Base-by-base conservation (phyloP, 495 filamentous ascomycete genomes). In the Hypoxylon lienhwacheense region DNA sequence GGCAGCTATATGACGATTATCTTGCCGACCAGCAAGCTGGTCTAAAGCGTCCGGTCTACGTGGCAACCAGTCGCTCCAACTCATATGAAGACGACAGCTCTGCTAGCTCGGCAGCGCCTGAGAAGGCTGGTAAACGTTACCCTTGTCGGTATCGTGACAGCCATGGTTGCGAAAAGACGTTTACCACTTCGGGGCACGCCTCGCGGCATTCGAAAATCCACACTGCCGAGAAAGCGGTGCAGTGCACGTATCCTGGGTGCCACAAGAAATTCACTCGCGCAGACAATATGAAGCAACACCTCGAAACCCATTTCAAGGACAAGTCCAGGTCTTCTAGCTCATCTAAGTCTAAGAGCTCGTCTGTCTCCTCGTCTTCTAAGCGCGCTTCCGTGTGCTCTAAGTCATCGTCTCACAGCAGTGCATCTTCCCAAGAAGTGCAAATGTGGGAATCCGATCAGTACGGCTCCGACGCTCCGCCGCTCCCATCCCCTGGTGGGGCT, bases 281-380 rank as follows among this genome's bases (percentile, higher is more conserved):
- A 64, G 92, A 97, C 73, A 97, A 97, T 72, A 97, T 97, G 89
- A 96, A 96, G 77, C 92, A 97, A 63, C 92, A 97, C 64, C 85
- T 90, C 43, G 83, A 91, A 39, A 97, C 93, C 0, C 92, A 97
- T 69, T 84, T 76, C 69, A 84, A 80, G 62, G 73, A 77, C 42
- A 74, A 75, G 59, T 66, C 72, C 1, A 68, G 75, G 12, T 59
- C 69, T 11, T 60, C 65, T 1, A 50, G 40, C 29, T 48, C 58
- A 7, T 47, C 65, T 7, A 67, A 67, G 14, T 63, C 68, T 4
- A 66, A 70, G 48, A 67, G 66, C n/a, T 59, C 67, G n/a, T 65
- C 68, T 0, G 53, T 66, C 4, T 53, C 67, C n/a, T 69, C 69
- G 0, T 52, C 57, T 29, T 66, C 46, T 41, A 73, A 65, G 56